Percentiles rank a stretch among this genome's conserved stretches.
phyloP scores from a whole-genome alignment of 2,329 filamentous ascomycete species.

The Helicocarpus griseus region DNA sequence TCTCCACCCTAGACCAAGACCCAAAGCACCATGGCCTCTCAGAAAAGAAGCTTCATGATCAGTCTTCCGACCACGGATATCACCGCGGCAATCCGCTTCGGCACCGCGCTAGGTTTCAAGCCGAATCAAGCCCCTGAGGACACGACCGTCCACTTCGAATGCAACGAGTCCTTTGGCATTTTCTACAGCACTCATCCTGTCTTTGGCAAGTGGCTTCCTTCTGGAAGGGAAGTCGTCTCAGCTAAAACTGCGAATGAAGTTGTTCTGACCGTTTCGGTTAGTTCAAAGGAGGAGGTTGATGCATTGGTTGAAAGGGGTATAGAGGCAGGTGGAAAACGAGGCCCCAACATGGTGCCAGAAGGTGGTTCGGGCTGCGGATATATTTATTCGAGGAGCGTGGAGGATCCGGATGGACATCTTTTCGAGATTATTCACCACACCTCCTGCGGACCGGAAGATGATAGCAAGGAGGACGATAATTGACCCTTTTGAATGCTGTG shows the following conservation, averaged over 20 bases:
- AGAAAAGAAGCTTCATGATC: background rate
- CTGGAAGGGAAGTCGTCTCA: conserved; percentile 4
- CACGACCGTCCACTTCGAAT: conserved; percentile 2
- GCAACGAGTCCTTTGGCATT: conserved; percentile 1
- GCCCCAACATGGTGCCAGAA: conserved; percentile 7
- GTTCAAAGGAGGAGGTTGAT: conserved; percentile 7
- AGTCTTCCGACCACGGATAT: conserved; percentile 7
- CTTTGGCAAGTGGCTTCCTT: conserved; percentile 5
- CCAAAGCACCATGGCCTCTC: background rate
- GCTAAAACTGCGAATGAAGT: conserved; percentile 1
- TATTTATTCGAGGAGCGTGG: conserved; percentile 8
- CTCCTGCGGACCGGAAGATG: background rate
- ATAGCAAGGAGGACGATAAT: background rate
- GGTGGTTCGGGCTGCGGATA: background rate
- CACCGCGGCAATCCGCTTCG: conserved; percentile 7
- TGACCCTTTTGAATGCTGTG: background rate
- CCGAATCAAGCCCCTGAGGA: background rate
- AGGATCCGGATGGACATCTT: conserved; percentile 9
- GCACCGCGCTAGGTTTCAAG: conserved; percentile 4
- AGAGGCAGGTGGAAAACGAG: conserved; percentile 7
- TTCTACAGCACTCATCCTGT: conserved; percentile 5
- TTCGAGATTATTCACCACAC: conserved; percentile 6
- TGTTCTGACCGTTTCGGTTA: conserved; percentile 4
- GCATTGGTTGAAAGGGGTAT: conserved; percentile 3
- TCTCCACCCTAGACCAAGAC: too few relatives aligned